Percentiles rank a stretch among this genome's conserved stretches.
phyloP scores from a whole-genome alignment of 2,329 filamentous ascomycete species.

The Aureobasidium sp. region DNA sequence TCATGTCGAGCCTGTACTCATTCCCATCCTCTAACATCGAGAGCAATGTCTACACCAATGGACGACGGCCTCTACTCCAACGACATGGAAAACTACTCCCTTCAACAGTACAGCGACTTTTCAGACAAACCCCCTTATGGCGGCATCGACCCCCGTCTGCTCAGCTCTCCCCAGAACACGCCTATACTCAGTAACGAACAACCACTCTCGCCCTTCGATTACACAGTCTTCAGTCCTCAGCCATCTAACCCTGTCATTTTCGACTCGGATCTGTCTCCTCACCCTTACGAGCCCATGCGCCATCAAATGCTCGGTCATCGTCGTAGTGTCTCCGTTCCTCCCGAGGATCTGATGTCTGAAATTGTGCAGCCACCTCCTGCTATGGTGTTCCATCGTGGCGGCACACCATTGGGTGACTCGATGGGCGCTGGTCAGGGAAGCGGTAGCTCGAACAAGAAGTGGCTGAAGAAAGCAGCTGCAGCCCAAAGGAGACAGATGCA shows the following conservation, averaged over 20 bases:
- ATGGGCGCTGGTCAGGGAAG: neutral
- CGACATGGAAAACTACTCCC: neutral
- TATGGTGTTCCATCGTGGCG: constrained; percentile 6
- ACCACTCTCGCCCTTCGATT: neutral
- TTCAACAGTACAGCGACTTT: neutral
- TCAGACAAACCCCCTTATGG: neutral
- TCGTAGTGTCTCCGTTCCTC: constrained; percentile 5
- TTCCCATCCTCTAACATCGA: neutral
- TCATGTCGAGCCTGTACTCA: neutral
- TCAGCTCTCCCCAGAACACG: neutral
- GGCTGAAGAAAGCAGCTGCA: neutral
- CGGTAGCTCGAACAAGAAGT: neutral
- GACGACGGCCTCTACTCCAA: neutral
- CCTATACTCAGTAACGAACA: neutral
- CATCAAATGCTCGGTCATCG: constrained; percentile 12
- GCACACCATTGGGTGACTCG: neutral
- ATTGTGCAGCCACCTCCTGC: neutral
- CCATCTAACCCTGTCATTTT: neutral
- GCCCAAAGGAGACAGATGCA: neutral
- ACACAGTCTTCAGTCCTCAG: neutral
- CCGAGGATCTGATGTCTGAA: neutral
- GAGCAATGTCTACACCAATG: neutral
- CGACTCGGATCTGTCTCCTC: neutral
- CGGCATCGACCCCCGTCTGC: neutral
- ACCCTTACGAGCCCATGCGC: constrained; percentile 3